Evolutionary conservation across 192 early-diverging fungal genomes (phyloP).

Genomic region (Pecoramyces ruminantium): DNA sequence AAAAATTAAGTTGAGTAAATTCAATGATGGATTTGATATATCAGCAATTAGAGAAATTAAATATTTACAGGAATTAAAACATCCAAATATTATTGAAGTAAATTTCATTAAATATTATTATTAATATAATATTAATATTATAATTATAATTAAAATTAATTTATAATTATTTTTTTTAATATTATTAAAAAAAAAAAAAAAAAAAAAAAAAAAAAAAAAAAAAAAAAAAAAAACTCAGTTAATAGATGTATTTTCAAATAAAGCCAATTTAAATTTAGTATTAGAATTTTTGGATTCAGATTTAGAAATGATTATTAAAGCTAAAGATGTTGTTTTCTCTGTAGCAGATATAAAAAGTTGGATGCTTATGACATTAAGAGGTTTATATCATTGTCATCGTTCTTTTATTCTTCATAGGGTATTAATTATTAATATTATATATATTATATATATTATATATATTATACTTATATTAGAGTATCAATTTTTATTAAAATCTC

Average conservation of each 20-base stretch:
- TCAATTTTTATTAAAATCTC: too few species aligned
- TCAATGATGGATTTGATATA: constrained; percentile 87
- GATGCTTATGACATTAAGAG: constrained; percentile 91
- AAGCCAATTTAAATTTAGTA: constrained; percentile 79
- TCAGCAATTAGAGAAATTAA: constrained; percentile 92
- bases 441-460: too few species aligned
- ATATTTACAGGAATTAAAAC: constrained; percentile 73
- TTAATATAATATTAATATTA: not conserved
- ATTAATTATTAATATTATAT: not conserved
- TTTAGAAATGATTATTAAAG: constrained; percentile 91
- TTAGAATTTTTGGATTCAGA: constrained; percentile 90
- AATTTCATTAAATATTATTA: not conserved
- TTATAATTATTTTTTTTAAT: too few species aligned
- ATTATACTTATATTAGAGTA: too few species aligned
- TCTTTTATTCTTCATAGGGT: constrained; percentile 81
- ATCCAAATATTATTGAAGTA: constrained; percentile 83
- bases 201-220: not conserved
- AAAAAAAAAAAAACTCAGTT: constrained; percentile 24
- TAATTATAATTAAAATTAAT: too few species aligned
- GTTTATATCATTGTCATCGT: constrained; percentile 77
- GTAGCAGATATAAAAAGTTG: constrained; percentile 88
- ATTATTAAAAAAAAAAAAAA: not conserved
- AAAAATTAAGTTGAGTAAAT: constrained; percentile 86
- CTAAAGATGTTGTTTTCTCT: constrained; percentile 72
- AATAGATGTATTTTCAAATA: constrained; percentile 82